Evolutionary conservation across 306 rosid species (phyloP), one percentile per base, ranked within the genome.

Genomic region (Prosopis cineraria): DNA sequence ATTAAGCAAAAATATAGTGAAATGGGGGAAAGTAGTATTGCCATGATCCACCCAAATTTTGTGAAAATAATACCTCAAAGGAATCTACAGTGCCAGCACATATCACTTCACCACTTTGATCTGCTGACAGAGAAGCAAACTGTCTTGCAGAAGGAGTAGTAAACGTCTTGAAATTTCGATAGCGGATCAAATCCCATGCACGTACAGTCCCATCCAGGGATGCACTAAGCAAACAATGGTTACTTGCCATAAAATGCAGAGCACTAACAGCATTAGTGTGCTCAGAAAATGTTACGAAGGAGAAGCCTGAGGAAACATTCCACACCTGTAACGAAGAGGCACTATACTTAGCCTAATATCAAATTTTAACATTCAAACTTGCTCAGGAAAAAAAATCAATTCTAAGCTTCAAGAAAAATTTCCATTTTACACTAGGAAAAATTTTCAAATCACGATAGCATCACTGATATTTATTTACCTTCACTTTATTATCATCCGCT

Each of bases 401-500:
- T 45, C 60, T 36, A 22, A 17, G 72, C 75, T 31, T 22, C 17
- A 39, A 13, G 40, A 33, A 6, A 53, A 24, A 60, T 17, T 56
- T 37, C 22, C 25, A 58, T 59, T 17, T 34, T 29, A 79, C 25
- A 20, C 29, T 52, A 30, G 47, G 16, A 63, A 3, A 64, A 37
- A 19, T 36, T 76, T 47, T 72, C 72, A 47, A 72, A 58, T 40
- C 50, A 41, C 36, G 40, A n/a, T 76, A 52, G 20, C 47, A 34
- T 59, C 60, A 53, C 55, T 25, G 45, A 70, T 8, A 48, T 45
- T 22, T 74, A 68, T 29, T 70, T 84, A 94, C 99, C 97, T 93
- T 95, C 80, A 95, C 93, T 95, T 95, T 95, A 81, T 95, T 95
- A 88, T 95, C 99, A 88, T 95, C 99, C 1, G 97, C 97, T 70